phyloP scores from a whole-genome alignment of 1,284 basidiomycete species.

The Rhodofomes roseus region DNA sequence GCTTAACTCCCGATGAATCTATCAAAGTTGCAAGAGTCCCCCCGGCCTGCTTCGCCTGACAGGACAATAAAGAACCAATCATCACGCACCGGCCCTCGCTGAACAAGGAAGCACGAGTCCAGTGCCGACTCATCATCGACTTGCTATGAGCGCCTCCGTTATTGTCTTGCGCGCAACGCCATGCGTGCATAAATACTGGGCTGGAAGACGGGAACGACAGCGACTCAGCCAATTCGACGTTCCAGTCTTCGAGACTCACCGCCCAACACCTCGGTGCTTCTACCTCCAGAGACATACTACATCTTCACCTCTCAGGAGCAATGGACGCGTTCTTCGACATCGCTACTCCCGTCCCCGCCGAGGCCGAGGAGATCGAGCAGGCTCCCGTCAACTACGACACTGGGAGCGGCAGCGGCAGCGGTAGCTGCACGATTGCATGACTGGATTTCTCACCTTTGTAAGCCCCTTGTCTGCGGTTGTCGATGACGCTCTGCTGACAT shows the following conservation, averaged over 20 bases:
- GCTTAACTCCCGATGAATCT: background rate
- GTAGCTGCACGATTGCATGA: constrained; percentile 8
- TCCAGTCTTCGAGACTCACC: background rate
- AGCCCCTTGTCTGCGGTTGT: background rate
- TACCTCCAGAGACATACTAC: background rate
- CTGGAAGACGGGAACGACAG: background rate
- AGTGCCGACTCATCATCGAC: background rate
- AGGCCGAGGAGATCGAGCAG: constrained; percentile 8
- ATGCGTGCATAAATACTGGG: background rate
- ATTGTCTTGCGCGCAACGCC: background rate
- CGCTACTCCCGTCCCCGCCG: constrained; percentile 6
- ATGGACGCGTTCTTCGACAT: constrained; percentile 12
- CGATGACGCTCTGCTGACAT: background rate
- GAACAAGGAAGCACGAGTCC: background rate
- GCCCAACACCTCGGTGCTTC: background rate
- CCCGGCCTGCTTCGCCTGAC: background rate
- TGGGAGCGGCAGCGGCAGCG: background rate
- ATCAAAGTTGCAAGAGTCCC: background rate
- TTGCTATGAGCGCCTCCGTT: background rate
- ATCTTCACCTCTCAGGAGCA: background rate
- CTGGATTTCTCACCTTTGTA: background rate
- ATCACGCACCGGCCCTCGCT: background rate
- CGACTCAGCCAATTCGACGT: background rate
- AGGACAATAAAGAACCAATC: background rate
- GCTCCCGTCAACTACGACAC: constrained; percentile 6